Evolutionary conservation across 495 filamentous ascomycete genomes (phyloP).

Genomic region (Penicillium manginii): DNA sequence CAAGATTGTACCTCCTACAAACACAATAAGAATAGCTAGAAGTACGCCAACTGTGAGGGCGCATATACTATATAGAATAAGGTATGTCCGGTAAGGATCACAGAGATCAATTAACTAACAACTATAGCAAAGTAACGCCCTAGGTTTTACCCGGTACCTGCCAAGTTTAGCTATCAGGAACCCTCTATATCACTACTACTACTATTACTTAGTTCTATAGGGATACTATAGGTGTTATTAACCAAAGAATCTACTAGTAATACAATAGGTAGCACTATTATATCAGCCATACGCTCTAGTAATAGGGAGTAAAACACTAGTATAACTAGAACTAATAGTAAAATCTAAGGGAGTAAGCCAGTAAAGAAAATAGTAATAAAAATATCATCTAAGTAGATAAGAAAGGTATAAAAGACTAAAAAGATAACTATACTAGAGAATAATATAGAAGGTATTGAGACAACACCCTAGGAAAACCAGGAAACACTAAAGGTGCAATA

Average conservation of each 20-base stretch:
- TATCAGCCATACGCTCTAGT: constrained; percentile 3
- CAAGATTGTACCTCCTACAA: neutral
- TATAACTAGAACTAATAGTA: neutral
- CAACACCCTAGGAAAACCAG: too few species aligned
- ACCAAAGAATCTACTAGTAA: neutral
- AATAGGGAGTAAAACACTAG: neutral
- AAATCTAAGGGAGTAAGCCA: too few species aligned
- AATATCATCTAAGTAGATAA: too few species aligned
- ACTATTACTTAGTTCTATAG: neutral
- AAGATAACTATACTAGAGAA: too few species aligned
- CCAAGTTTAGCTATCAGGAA: neutral
- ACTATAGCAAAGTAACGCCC: neutral
- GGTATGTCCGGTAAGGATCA: neutral
- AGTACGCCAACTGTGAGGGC: constrained; percentile 11
- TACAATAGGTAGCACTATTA: neutral
- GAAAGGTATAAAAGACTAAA: too few species aligned
- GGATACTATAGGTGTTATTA: neutral
- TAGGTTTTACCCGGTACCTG: neutral
- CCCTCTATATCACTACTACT: neutral
- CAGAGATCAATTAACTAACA: neutral
- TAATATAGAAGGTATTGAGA: too few species aligned
- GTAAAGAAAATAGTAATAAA: too few species aligned
- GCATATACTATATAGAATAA: constrained; percentile 2
- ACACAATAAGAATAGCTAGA: neutral
- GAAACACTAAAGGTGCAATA: too few species aligned